phyloP scores from a whole-genome alignment of 192 early-diverging fungal genomes.

The Podila horticola region DNA sequence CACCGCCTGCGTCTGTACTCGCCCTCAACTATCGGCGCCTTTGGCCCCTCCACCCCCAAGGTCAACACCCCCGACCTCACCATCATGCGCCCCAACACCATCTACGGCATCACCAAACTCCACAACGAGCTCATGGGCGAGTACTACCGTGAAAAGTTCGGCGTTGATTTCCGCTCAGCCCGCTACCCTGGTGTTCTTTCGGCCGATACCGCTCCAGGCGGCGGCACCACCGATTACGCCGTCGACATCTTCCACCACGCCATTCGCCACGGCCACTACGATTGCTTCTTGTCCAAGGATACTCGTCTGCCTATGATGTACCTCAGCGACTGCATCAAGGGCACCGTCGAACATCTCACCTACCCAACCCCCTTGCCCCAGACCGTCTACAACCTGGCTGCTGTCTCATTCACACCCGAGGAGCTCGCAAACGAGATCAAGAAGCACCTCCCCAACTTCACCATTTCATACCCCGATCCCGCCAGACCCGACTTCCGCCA shows the following conservation, averaged over 20 bases:
- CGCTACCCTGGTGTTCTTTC: constrained; percentile 75
- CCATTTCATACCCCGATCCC: constrained; percentile 60
- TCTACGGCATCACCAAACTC: constrained; percentile 76
- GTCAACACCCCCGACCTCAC: constrained; percentile 69
- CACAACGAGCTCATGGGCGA: constrained; percentile 75
- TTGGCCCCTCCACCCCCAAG: constrained; percentile 73
- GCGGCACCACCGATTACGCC: constrained; percentile 76
- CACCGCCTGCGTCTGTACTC: constrained; percentile 68
- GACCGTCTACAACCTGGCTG: constrained; percentile 72
- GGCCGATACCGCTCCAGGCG: constrained; percentile 72
- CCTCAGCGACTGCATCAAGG: constrained; percentile 70
- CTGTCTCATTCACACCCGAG: constrained; percentile 66
- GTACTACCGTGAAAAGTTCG: constrained; percentile 72
- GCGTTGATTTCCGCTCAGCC: constrained; percentile 72
- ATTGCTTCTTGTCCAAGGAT: constrained; percentile 66
- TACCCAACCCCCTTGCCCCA: constrained; percentile 63
- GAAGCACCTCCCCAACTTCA: constrained; percentile 61
- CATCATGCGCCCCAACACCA: constrained; percentile 74
- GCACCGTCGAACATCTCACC: constrained; percentile 70
- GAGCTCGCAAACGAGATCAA: constrained; percentile 66
- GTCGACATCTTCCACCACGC: constrained; percentile 77
- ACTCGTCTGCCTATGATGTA: constrained; percentile 75
- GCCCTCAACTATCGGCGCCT: constrained; percentile 76
- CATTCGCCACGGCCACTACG: constrained; percentile 64
- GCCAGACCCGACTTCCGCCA: constrained; percentile 67